These are phyloP conservation scores for Monascus purpureus DNA, from an alignment of 495 filamentous ascomycete species.

Conservation along the genomic window DNA sequence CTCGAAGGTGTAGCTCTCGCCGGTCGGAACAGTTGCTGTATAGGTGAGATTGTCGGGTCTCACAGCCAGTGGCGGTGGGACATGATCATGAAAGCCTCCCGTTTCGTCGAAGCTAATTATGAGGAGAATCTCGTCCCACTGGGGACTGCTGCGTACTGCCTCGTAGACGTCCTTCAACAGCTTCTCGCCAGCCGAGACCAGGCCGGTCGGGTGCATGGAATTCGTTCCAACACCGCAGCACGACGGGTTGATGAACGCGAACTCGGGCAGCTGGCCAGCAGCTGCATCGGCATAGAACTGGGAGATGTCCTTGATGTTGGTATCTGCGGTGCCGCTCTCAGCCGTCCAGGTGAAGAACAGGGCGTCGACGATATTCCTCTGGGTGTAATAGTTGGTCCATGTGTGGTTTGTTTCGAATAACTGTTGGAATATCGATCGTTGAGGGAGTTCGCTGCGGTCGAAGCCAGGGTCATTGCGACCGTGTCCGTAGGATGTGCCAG, in stretches of 20 bases:
- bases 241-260: conserved; percentile 37
- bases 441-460: conserved; percentile 25
- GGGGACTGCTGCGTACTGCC: conserved; percentile 26
- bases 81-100: conserved; percentile 37
- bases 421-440: conserved; percentile 35
- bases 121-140: conserved; percentile 34
- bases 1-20: conserved; percentile 25
- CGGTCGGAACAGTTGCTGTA: conserved; percentile 25
- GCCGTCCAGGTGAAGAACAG: conserved; percentile 31
- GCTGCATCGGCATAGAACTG: conserved; percentile 25
- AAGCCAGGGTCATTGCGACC: conserved; percentile 31
- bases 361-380: conserved; percentile 3
- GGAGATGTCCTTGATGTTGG: conserved; percentile 13
- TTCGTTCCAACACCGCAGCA: conserved; percentile 34
- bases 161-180: conserved; percentile 39
- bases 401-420: conserved; percentile 24
- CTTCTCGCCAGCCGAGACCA: conserved; percentile 31
- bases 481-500: conserved; percentile 35
- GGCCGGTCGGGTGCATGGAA: conserved; percentile 35
- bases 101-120: conserved; percentile 38
- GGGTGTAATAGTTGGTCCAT: conserved; percentile 38
- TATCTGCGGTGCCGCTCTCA: conserved; percentile 12
- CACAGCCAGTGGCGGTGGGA: conserved; percentile 28
- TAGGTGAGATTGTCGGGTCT: conserved; percentile 27
- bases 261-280: conserved; percentile 27